Evolutionary conservation across 2,329 filamentous ascomycete genomes (phyloP), one percentile per base, ranked within the genome.

Genomic region (Penicillium concentricum): DNA sequence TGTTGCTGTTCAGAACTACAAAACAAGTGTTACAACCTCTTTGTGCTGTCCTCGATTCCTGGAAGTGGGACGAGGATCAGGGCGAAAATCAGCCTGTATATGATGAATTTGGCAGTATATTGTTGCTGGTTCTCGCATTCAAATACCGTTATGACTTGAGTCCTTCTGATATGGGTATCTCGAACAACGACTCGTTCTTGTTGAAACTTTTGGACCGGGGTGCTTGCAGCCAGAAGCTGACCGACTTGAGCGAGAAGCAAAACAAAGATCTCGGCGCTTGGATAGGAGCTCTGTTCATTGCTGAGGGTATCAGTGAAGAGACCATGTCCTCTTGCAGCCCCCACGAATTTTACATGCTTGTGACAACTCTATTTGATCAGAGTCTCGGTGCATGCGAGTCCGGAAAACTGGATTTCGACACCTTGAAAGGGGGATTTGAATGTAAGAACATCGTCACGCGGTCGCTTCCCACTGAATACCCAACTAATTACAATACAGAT

Each of bases 31-130:
- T 87, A n/a, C 77, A 80, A 34, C 84, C 85, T 20, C 70, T 87
- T 1, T 86, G 84, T 67, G 72, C 75, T 28, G 71, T 86, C 43
- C 69, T 88, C 15, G 84, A 87, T 62, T 78, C 81, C n/a, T 88
- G 85, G 85, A 79, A 79, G 41, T 86, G 85, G 72, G 84, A 87
- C 53, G 84, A 84, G 60, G 84, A 87, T 54, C 84, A 87, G 71
- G 81, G 79, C 44, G 85, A 88, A 63, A 84, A 83, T 51, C 85
- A 87, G 63, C 84, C 84, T 0, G 79, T 86, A 3, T 88, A 87
- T 60, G 85, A 88, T 61, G 85, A 88, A 61, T 88, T 87, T 58
- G 83, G 84, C 2, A 82, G 83, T 15, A 80, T 87, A 22, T 72
- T 88, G 13, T 75, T 87, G 2, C 74, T 87, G 38, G 76, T 86